These are phyloP conservation scores for Cercospora canescens DNA, from an alignment of 2,329 filamentous ascomycete species.

Conservation along the genomic window DNA sequence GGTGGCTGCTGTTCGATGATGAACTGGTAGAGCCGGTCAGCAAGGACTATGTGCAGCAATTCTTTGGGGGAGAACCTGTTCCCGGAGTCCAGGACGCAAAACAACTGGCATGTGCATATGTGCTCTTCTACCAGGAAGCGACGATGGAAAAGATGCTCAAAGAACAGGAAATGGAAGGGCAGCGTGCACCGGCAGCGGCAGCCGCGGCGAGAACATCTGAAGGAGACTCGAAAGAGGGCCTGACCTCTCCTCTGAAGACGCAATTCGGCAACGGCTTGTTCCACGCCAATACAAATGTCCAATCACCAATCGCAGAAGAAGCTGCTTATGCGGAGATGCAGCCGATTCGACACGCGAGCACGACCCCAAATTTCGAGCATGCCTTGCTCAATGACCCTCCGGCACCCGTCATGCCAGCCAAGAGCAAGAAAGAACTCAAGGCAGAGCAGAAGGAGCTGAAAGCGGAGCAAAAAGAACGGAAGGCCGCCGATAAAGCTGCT, in stretches of 20 bases:
- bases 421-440: slow-evolving; percentile 67
- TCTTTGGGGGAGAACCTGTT: slow-evolving; percentile 79
- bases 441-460: slow-evolving; percentile 60
- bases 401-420: slow-evolving; percentile 54
- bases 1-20: slow-evolving; percentile 96
- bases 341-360: slow-evolving; percentile 65
- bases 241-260: slow-evolving; percentile 25
- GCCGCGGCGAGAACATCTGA: slow-evolving; percentile 37
- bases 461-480: slow-evolving; percentile 59
- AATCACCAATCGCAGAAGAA: slow-evolving; percentile 15
- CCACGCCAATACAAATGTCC: slow-evolving; percentile 29
- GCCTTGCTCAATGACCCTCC: slow-evolving; percentile 38
- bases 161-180: slow-evolving; percentile 81
- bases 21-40: slow-evolving; percentile 98
- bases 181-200: slow-evolving; percentile 54
- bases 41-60: slow-evolving; percentile 93
- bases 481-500: slow-evolving; percentile 59
- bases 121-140: slow-evolving; percentile 96
- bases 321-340: slow-evolving; percentile 44
- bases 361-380: slow-evolving; percentile 52
- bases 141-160: slow-evolving; percentile 66
- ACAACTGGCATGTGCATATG: slow-evolving; percentile 84
- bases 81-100: slow-evolving; percentile 52
- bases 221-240: slow-evolving; percentile 29
- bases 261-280: slow-evolving; percentile 33